phyloP scores from a whole-genome alignment of 306 rosid species.

The Acacia crassicarpa region DNA sequence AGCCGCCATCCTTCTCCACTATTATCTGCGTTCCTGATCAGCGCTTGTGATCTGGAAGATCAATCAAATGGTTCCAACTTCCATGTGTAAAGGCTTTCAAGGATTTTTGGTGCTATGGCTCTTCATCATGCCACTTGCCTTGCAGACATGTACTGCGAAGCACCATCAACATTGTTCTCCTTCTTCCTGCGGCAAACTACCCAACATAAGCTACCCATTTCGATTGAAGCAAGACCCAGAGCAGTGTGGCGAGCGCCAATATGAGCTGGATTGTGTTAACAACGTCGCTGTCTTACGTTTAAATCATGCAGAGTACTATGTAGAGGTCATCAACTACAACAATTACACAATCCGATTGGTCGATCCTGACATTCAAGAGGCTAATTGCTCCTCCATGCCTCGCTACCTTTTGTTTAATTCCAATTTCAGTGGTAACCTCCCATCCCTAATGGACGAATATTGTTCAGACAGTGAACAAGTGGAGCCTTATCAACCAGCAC shows the following conservation, averaged over 20 bases:
- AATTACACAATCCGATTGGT: slow-evolving; percentile 34
- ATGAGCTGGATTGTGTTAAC: slow-evolving; percentile 27
- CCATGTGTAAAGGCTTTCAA: background rate
- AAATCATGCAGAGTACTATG: background rate
- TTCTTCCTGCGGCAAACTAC: slow-evolving; percentile 34
- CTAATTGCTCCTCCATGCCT: slow-evolving; percentile 27
- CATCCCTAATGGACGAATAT: background rate
- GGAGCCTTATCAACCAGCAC: background rate
- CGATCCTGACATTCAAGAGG: slow-evolving; percentile 1
- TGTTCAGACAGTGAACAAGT: background rate
- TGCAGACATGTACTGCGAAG: background rate
- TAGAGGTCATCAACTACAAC: slow-evolving; percentile 29
- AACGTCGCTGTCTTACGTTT: background rate
- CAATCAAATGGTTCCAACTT: background rate
- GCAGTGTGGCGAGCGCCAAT: background rate
- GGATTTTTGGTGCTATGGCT: background rate
- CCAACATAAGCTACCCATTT: slow-evolving; percentile 31
- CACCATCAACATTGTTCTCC: background rate
- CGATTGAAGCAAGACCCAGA: slow-evolving; percentile 1
- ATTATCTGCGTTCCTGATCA: background rate
- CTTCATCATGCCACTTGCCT: background rate
- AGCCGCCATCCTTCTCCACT: background rate
- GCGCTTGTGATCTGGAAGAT: background rate
- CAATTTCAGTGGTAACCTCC: background rate
- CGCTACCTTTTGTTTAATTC: background rate